phyloP scores from a whole-genome alignment of 2,329 filamentous ascomycete species.

The Verticillium isaacii region DNA sequence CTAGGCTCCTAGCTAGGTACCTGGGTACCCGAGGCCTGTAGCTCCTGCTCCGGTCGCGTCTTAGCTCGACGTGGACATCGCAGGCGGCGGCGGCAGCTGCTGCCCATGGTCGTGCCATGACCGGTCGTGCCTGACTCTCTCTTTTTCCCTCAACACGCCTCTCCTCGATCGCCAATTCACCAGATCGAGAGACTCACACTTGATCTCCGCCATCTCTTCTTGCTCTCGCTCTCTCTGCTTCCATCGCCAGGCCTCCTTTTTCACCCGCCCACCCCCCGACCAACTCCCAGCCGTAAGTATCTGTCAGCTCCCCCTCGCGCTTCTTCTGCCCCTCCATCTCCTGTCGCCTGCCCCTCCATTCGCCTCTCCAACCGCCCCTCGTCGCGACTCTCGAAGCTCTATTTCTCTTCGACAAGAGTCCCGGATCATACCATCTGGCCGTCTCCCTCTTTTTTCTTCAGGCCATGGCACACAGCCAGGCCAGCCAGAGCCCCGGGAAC shows the following conservation, averaged over 20 bases:
- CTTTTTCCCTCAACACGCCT: neutral
- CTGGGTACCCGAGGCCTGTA: neutral
- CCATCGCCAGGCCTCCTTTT: neutral
- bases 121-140: neutral
- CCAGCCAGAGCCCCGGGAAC: neutral
- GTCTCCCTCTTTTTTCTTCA: neutral
- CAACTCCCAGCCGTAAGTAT: neutral
- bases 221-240: neutral
- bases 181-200: neutral
- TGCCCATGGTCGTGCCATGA: neutral
- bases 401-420: no score
- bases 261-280: neutral
- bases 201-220: neutral
- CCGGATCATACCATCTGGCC: no score
- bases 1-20: no score
- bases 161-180: neutral
- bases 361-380: no score
- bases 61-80: neutral
- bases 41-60: neutral
- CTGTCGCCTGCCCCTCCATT: neutral
- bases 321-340: neutral
- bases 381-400: neutral
- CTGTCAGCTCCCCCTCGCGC: neutral
- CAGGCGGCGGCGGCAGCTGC: neutral
- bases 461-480: neutral